Conservation (phyloP, 2,329 filamentous ascomycete species). For the Cercospora janseana region DNA sequence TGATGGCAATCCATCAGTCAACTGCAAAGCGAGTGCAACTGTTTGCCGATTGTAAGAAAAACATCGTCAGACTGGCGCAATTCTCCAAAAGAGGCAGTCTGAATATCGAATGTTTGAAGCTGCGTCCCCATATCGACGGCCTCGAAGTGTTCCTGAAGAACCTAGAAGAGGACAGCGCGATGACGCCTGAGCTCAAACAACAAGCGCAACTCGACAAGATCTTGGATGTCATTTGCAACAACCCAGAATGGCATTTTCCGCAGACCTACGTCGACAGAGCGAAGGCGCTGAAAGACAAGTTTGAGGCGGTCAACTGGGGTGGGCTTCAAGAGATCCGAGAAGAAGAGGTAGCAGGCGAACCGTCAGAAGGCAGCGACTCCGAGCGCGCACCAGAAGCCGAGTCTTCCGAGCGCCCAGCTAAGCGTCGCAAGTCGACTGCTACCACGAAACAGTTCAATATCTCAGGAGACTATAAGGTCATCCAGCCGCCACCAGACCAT, state of each 20-base stretch:
- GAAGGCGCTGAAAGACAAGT: constrained; percentile 21
- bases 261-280: constrained; percentile 17
- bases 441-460: background rate
- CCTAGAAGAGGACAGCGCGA: constrained; percentile 23
- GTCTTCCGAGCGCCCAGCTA: background rate
- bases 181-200: constrained; percentile 24
- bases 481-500: constrained; percentile 23
- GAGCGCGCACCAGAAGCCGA: background rate
- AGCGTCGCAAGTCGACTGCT: constrained; percentile 11
- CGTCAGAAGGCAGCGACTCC: background rate
- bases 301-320: constrained; percentile 27
- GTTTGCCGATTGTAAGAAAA: too few relatives aligned
- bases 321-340: constrained; percentile 7
- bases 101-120: background rate
- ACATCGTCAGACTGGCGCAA: constrained; percentile 13
- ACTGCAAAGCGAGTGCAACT: too few relatives aligned
- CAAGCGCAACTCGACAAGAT: constrained; percentile 18
- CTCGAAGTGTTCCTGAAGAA: constrained; percentile 23
- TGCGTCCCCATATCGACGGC: constrained; percentile 14
- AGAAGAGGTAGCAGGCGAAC: background rate
- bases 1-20: too few relatives aligned
- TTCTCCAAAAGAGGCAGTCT: background rate
- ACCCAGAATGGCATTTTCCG: constrained; percentile 22
- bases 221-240: constrained; percentile 18
- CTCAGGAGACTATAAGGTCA: background rate